Base-by-base conservation (phyloP, 75 land plant genomes). In the Picea sitchensis region DNA sequence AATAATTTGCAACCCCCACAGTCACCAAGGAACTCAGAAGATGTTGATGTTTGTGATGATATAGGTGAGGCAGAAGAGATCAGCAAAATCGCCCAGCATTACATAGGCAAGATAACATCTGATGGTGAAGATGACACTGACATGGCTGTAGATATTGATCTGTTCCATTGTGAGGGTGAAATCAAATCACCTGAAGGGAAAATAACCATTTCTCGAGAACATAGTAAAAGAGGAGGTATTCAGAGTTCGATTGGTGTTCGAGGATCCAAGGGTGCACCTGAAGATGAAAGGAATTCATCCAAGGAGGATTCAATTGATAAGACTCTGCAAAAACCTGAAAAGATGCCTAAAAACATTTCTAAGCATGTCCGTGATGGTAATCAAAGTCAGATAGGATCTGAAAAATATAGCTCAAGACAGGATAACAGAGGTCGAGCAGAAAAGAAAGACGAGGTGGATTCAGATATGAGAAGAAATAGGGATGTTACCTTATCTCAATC, bases 61-160 rank as follows among this genome's bases (percentile, higher is more conserved):
- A 41, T 41, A 71, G 54, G 54, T 20, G 74, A 71, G 12, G 51
- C 21, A 17, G 74, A 71, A 71, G 54, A 44, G 9, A 71, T 71
- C 56, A 75, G 75, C 31, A 77, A 58, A 58, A 76, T 68, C 18
- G 83, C 76, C 64, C 73, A 61, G 11, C 63, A 76, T 76, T 82
- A 84, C 34, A 73, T 81, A 76, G 88, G 79, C 32, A 81, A 81
- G 47, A 65, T 73, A 58, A 44, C 75, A 23, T 76, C 73, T 75
- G 82, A 78, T 57, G 82, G 60, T 79, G 79, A 83, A 17, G 80
- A 80, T 21, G 87, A 82, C 58, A 21, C 71, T 85, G 87, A 81
- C 59, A 84, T 75, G 64, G 79, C 57, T 54, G 59, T 64, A 54
- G 30, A 57, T 65, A n/a, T 73, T 81, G 62, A 69, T 63, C 38